These are phyloP conservation scores for Lentinula sp. DNA, from an alignment of 768 basidiomycete species.

Conservation along the genomic window DNA sequence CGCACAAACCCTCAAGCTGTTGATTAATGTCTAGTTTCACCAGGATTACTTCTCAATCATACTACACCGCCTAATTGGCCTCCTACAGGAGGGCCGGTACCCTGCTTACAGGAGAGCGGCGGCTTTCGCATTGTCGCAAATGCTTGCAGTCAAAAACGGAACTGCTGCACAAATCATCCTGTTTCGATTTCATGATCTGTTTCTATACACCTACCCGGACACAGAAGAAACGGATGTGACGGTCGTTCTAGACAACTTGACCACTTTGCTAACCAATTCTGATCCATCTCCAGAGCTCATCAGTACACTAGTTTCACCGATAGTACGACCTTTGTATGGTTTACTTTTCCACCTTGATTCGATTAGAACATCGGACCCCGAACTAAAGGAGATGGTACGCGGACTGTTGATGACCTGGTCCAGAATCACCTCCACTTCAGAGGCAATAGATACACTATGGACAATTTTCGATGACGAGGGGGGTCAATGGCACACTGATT, in stretches of 20 bases:
- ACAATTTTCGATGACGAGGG: slow-evolving; percentile 45
- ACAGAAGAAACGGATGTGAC: not conserved
- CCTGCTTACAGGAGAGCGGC: slow-evolving; percentile 51
- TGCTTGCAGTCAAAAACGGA: slow-evolving; percentile 38
- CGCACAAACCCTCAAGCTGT: not conserved
- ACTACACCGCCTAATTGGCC: slow-evolving; percentile 46
- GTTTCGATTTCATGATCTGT: slow-evolving; percentile 44
- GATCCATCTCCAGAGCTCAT: slow-evolving; percentile 75
- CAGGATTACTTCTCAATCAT: slow-evolving; percentile 61
- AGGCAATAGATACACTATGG: slow-evolving; percentile 56
- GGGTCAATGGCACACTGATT: slow-evolving; percentile 49
- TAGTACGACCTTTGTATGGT: slow-evolving; percentile 62
- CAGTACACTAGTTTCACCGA: slow-evolving; percentile 57
- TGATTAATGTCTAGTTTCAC: not conserved
- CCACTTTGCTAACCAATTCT: slow-evolving; percentile 60
- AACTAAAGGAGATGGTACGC: slow-evolving; percentile 49
- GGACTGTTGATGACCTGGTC: slow-evolving; percentile 74
- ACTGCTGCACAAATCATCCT: slow-evolving; percentile 28
- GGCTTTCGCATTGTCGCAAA: slow-evolving; percentile 63
- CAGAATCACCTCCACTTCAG: slow-evolving; percentile 46
- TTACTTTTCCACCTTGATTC: slow-evolving; percentile 50
- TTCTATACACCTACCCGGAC: slow-evolving; percentile 22
- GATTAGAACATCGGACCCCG: slow-evolving; percentile 58
- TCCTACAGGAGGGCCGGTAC: slow-evolving; percentile 39
- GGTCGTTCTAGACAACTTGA: slow-evolving; percentile 41